Base-by-base conservation (phyloP, 805 yeast species). In the Candida ascalaphidarum region DNA sequence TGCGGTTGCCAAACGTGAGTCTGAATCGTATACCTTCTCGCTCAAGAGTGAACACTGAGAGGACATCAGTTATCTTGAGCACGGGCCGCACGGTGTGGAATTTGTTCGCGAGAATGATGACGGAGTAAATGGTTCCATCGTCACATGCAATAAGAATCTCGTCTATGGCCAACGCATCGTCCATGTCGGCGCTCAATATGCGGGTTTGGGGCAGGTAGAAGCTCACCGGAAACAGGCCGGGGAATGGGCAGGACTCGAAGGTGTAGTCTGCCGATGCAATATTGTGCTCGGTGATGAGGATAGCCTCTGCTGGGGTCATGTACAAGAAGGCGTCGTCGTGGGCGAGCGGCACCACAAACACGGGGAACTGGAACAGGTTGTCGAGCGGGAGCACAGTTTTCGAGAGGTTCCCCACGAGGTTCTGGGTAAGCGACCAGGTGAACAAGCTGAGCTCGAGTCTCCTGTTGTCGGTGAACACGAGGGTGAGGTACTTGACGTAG, bases 201-300 rank as follows among this genome's bases (percentile, higher is more conserved):
- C 39, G 24, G 0, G 50, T 31, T 3, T 36, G 35, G 1, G 67
- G 56, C 17, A 43, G 36, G 36, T 50, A 58, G 30, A 27, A 60
- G 11, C 51, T 45, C 0, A 68, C 61, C 1, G 77, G 75, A 36
- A 66, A 68, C 2, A 52, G 17, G 3, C 58, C 44, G 36, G 40
- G 25, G 22, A 38, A 36, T 35, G 38, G 36, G 23, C 47, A 29
- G 24, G 48, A 9, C 20, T 33, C 33, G 31, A 68, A 65, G 16
- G 54, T 43, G 29, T 58, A 56, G 27, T 65, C 65, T 1, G 71
- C 77, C 4, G 74, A 65, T 13, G 66, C 43, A 2, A 71, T 61
- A 27, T 68, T 64, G 33, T 66, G 68, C 3, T 63, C 43, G 4
- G 62, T 53, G 2, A 68, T 49, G 0, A 65, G 32, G 4, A 53